Base-by-base conservation (phyloP, 805 yeast species). In the Wickerhamomyces chambardii region DNA sequence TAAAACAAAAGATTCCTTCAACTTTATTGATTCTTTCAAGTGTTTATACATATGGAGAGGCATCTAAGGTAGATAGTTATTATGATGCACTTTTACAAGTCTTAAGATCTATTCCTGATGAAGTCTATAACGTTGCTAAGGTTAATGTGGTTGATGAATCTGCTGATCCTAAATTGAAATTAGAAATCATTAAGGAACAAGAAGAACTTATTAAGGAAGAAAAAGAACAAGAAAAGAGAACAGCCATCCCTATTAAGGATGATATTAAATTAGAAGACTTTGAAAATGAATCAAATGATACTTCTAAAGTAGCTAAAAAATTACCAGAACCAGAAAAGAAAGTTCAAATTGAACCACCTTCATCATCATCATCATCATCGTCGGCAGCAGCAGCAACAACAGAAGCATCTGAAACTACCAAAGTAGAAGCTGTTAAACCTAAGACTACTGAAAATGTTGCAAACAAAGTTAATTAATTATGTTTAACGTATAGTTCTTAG, bases 101-200 rank as follows among this genome's bases (percentile, higher is more conserved):
- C 17, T 66, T 90, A 51, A 75, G 85, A 37, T 81, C 95, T 5
- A 76, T 90, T 48, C 98, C 98, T 22, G 94, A 86, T 50, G 96
- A 90, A 58, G 87, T 90, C 40, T 90, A 85, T 64, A 94, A 90
- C 56, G 95, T 86, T 47, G 92, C 96, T 46, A 94, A 86, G 60
- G 71, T 89, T 45, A 94, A 87, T 54, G 87, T 90, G 44, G 70
- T 75, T 33, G 76, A 77, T 15, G 61, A 57, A 31, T 65, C 61
- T 36, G 75, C 73, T 53, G 72, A 76, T 51, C 79, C 81, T 58
- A 77, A 80, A 48, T n/a, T n/a, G n/a, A n/a, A n/a, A n/a, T 66
- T 82, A 43, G 78, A 79, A 47, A 83, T 82, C 33, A 61, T 82
- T 40, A 79, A 78, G 56, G 92, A 82, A 58, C 92, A 82, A 64